phyloP scores from a whole-genome alignment of 768 basidiomycete species.

The Agaricus subrufescens region DNA sequence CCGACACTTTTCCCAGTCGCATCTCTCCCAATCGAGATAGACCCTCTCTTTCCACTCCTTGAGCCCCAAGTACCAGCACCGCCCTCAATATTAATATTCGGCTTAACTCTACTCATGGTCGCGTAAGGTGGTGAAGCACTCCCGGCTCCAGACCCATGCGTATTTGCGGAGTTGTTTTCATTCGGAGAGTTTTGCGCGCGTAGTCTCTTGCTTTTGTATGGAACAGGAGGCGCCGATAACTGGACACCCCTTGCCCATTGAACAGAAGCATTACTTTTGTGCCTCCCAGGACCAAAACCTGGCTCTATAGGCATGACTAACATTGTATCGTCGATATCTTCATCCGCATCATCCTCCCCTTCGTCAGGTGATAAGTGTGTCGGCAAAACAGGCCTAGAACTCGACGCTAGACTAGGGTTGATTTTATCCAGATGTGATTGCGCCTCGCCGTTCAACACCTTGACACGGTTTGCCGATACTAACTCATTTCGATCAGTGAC shows the following conservation, averaged over 20 bases:
- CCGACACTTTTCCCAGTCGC: constrained; percentile 60
- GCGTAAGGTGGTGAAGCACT: constrained; percentile 18
- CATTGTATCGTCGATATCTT: constrained; percentile 73
- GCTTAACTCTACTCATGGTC: constrained; percentile 40
- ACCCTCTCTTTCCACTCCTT: constrained; percentile 10
- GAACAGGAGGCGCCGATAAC: constrained; percentile 27
- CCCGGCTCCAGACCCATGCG: constrained; percentile 16
- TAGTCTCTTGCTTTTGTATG: constrained; percentile 28
- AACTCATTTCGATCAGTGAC: constrained; percentile 68
- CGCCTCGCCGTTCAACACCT: constrained; percentile 18
- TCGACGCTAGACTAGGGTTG: constrained; percentile 1
- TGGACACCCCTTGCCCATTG: constrained; percentile 5
- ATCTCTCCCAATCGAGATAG: constrained; percentile 49
- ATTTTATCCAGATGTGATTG: constrained; percentile 18
- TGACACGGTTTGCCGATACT: constrained; percentile 29
- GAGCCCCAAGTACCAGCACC: constrained; percentile 16
- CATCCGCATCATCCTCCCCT: constrained; percentile 49
- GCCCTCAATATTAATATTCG: constrained; percentile 66
- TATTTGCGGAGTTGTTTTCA: constrained; percentile 18
- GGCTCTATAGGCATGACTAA: constrained; percentile 69
- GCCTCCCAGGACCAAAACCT: constrained; percentile 9
- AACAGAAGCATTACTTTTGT: constrained; percentile 13
- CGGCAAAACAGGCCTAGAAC: constrained; percentile 6
- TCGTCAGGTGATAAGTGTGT: not conserved
- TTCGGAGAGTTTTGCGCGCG: constrained; percentile 18